Evolutionary conservation across 345 rosid species (phyloP), one percentile per base, ranked within the genome.

Genomic region (Eutrema japonicum): DNA sequence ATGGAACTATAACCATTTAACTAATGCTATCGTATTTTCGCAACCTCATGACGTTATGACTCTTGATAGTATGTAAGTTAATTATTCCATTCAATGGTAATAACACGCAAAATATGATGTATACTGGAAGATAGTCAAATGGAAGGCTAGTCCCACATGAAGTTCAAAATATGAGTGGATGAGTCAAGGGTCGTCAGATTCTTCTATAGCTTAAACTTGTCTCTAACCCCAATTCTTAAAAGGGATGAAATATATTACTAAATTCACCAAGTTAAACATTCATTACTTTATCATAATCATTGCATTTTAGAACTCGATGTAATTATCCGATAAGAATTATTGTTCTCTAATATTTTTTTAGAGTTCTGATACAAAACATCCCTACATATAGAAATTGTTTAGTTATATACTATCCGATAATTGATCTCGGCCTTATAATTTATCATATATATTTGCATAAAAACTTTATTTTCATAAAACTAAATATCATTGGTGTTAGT

Each of bases 101-200:
- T 49, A 41, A 47, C 7, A 58, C 47, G 14, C 35, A 49, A 66
- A 48, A 9, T 30, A 66, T 38, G 16, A 56, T 41, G 61, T 49
- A 49, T 46, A 55, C n/a, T 12, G 36, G 48, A 59, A 59, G 10
- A 54, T 46, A 56, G 41, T 68, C 37, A 45, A 76, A 62, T 45
- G 37, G 40, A 63, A 76, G 47, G 63, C 41, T 68, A 52, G 70
- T 70, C 79, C 74, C 57, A 69, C 74, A 46, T 70, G 46, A 47
- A 54, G 37, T 63, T 76, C 70, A 62, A 70, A 69, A 76, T 63
- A 35, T 70, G 52, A 76, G 75, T 76, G 79, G 75, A 63, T 14
- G 57, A 63, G 75, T 76, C 79, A 76, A 76, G 71, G 75, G 71
- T 69, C 57, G 33, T 64, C 35, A 29, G 14, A 65, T 65, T 73